Percentiles rank a stretch among this genome's conserved stretches.
Conservation (phyloP, 2,329 filamentous ascomycete species). For the Xylariales sp. region DNA sequence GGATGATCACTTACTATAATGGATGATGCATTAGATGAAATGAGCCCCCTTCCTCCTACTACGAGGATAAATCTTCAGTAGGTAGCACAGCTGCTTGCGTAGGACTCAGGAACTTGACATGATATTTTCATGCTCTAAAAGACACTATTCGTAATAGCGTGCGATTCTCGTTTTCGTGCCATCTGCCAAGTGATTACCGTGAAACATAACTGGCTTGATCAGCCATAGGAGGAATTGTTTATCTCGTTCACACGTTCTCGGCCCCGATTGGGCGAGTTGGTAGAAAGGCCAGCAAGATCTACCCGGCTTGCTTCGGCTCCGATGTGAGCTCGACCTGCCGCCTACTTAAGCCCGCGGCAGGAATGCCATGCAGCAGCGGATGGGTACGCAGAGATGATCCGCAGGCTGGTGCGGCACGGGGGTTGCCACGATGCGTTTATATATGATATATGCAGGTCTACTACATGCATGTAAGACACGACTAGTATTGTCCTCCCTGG, state of each 20-base stretch:
- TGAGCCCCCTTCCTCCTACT: slow-evolving; percentile 6
- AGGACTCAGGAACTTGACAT: slow-evolving; percentile 4
- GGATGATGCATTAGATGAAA: slow-evolving; percentile 36
- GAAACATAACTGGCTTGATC: neutral
- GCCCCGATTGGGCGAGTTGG: slow-evolving; percentile 1
- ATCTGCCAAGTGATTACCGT: neutral
- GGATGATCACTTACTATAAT: slow-evolving; percentile 28
- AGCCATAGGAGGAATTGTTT: neutral
- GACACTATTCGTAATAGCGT: neutral
- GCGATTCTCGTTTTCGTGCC: neutral
- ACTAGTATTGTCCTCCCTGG: neutral
- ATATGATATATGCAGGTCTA: slow-evolving; percentile 24
- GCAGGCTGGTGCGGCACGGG: slow-evolving; percentile 19
- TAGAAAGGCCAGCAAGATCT: neutral
- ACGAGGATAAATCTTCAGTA: neutral
- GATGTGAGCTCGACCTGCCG: slow-evolving; percentile 9
- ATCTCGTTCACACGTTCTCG: slow-evolving; percentile 1
- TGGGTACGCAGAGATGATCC: slow-evolving; percentile 21
- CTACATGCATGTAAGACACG: slow-evolving; percentile 27
- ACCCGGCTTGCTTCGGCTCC: neutral
- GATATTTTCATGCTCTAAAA: slow-evolving; percentile 6
- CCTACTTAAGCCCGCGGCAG: neutral
- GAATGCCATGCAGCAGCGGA: neutral
- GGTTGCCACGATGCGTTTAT: slow-evolving; percentile 15
- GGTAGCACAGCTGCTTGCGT: slow-evolving; percentile 6